phyloP scores from a whole-genome alignment of 1,284 basidiomycete species.

The Mrakiaceae sp. region DNA sequence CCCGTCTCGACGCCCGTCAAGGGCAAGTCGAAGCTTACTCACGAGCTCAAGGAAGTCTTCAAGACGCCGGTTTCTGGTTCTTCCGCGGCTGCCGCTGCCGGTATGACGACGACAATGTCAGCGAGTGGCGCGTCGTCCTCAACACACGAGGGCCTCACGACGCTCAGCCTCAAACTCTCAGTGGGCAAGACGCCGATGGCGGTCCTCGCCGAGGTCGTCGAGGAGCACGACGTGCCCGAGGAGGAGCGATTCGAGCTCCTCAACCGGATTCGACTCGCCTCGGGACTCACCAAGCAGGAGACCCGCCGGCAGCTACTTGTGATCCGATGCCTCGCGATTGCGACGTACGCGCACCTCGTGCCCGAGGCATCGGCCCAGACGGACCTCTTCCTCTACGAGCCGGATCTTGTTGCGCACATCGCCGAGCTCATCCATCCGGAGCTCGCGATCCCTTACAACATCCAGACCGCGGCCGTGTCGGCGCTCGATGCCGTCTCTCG shows the following conservation, averaged over 20 bases:
- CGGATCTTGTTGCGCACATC: constrained; percentile 73
- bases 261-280: constrained; percentile 71
- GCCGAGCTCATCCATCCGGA: constrained; percentile 82
- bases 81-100: constrained; percentile 16
- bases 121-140: constrained; percentile 10
- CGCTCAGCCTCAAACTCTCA: constrained; percentile 24
- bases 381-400: constrained; percentile 86
- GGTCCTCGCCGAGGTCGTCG: constrained; percentile 18
- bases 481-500: constrained; percentile 81
- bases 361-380: constrained; percentile 64
- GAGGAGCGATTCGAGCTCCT: constrained; percentile 82
- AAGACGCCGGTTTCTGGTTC: constrained; percentile 11
- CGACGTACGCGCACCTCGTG: constrained; percentile 67
- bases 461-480: constrained; percentile 74
- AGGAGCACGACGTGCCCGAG: constrained; percentile 57
- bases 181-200: constrained; percentile 18
- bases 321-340: constrained; percentile 73
- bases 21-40: constrained; percentile 9
- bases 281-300: constrained; percentile 47
- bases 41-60: constrained; percentile 12
- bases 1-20: constrained; percentile 15
- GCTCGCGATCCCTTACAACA: constrained; percentile 33
- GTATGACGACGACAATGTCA: not conserved
- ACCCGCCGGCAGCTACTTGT: constrained; percentile 70
- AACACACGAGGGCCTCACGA: constrained; percentile 29